phyloP scores from a whole-genome alignment of 345 rosid genomes.

The Microthlaspi erraticum region DNA sequence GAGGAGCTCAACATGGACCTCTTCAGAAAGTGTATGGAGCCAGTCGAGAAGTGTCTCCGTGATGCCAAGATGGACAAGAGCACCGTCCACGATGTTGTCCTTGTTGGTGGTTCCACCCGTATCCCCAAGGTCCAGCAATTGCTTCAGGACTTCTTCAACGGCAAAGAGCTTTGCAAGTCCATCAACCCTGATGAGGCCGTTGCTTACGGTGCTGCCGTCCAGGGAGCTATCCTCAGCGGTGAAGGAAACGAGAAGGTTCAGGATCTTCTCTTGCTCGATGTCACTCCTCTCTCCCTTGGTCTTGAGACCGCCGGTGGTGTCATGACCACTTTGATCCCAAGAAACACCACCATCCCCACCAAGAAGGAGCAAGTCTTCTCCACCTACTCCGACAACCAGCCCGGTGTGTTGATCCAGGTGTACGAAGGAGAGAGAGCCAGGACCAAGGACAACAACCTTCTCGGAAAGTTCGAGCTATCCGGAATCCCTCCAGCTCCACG shows the following conservation, averaged over 20 bases:
- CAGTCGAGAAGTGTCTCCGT: conserved; percentile 69
- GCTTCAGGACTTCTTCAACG: conserved; percentile 77
- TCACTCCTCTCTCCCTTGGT: conserved; percentile 80
- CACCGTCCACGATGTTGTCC: conserved; percentile 67
- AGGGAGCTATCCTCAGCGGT: conserved; percentile 80
- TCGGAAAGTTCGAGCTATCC: conserved; percentile 79
- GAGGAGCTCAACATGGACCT: conserved; percentile 81
- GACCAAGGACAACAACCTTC: conserved; percentile 78
- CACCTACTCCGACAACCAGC: conserved; percentile 78
- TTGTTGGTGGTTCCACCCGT: conserved; percentile 81
- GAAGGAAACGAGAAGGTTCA: conserved; percentile 91
- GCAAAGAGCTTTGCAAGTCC: conserved; percentile 83
- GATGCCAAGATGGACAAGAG: conserved; percentile 85
- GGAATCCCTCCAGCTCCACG: conserved; percentile 84
- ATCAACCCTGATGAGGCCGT: conserved; percentile 88
- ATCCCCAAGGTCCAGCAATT: conserved; percentile 83
- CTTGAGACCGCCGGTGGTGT: conserved; percentile 82
- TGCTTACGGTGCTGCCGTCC: conserved; percentile 88
- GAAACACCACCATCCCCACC: conserved; percentile 77
- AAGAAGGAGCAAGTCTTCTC: conserved; percentile 81
- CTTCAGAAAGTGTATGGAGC: conserved; percentile 77
- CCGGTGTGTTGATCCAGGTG: conserved; percentile 82
- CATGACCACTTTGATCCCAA: conserved; percentile 77
- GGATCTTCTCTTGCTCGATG: conserved; percentile 73
- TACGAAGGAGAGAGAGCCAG: conserved; percentile 83